phyloP scores from a whole-genome alignment of 768 basidiomycete genomes.

The Leucogyrophana mollusca region DNA sequence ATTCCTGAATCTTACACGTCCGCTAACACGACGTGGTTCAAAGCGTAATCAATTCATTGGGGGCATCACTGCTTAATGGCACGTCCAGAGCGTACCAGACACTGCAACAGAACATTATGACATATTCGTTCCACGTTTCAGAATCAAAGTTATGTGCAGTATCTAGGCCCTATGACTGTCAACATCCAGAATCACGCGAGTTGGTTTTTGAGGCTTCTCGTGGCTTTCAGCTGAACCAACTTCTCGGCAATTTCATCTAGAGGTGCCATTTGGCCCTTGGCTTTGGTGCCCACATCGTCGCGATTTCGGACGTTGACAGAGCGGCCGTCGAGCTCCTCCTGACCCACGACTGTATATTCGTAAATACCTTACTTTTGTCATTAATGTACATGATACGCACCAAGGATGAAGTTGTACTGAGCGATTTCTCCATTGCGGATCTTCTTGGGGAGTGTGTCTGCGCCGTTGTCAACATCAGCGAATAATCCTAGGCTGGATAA shows the following conservation, averaged over 20 bases:
- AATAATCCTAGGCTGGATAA: slow-evolving; percentile 73
- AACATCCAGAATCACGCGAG: slow-evolving; percentile 27
- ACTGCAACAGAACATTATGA: too few species aligned
- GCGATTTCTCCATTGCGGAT: slow-evolving; percentile 96
- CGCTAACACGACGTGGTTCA: slow-evolving; percentile 1
- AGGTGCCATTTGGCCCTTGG: slow-evolving; percentile 70
- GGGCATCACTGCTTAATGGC: slow-evolving; percentile 25
- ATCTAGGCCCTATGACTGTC: not conserved
- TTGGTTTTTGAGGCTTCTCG: slow-evolving; percentile 51
- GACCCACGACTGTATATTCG: slow-evolving; percentile 75
- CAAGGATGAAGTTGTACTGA: slow-evolving; percentile 97
- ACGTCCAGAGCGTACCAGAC: not conserved
- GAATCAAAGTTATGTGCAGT: not conserved
- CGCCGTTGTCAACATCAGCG: slow-evolving; percentile 89
- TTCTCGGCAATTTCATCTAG: slow-evolving; percentile 71
- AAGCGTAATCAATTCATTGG: slow-evolving; percentile 36
- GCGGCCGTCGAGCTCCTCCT: slow-evolving; percentile 80
- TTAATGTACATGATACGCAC: slow-evolving; percentile 43
- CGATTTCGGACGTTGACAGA: slow-evolving; percentile 97
- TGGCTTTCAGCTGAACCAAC: slow-evolving; percentile 68
- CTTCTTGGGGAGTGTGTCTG: slow-evolving; percentile 94
- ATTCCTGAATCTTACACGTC: slow-evolving; percentile 23
- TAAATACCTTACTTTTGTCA: not conserved
- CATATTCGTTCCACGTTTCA: too few species aligned
- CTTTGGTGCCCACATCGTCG: slow-evolving; percentile 87